phyloP scores from a whole-genome alignment of 164 flowering plant genomes.

The Protea cynaroides region DNA sequence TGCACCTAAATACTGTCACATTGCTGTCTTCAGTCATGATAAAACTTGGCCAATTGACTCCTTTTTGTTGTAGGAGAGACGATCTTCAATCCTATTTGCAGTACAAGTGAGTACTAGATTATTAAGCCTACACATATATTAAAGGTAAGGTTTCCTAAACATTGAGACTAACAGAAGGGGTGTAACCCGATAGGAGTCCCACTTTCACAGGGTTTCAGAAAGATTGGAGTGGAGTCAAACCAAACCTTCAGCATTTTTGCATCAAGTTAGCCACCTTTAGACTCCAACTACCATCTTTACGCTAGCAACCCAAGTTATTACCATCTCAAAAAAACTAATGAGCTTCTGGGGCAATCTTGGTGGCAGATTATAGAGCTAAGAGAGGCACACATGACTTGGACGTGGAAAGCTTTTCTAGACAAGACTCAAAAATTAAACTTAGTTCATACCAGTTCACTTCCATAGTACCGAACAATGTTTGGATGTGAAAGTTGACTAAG shows the following conservation, averaged over 20 bases:
- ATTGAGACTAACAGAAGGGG: too few species aligned
- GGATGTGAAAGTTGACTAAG: constrained; percentile 82
- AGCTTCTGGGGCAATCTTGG: background rate
- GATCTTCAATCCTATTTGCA: background rate
- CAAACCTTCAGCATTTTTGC: too few species aligned
- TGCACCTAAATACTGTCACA: too few species aligned
- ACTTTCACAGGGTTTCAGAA: too few species aligned
- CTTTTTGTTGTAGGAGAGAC: background rate
- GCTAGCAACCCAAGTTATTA: background rate
- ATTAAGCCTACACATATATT: background rate
- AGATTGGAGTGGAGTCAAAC: too few species aligned
- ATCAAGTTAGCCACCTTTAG: too few species aligned
- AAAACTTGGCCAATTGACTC: background rate
- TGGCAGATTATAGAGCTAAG: background rate
- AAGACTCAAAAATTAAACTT: background rate
- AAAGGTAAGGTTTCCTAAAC: too few species aligned
- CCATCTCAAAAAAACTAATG: background rate
- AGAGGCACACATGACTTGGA: background rate
- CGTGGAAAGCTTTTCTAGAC: background rate
- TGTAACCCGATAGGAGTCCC: too few species aligned
- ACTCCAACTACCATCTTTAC: too few species aligned
- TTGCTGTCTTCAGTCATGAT: too few species aligned
- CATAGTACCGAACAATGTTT: constrained; percentile 83
- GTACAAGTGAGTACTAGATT: background rate
- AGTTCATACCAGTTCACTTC: constrained; percentile 75